Base-by-base conservation (phyloP, 805 yeast genomes). In the Sungouiella thailandica region DNA sequence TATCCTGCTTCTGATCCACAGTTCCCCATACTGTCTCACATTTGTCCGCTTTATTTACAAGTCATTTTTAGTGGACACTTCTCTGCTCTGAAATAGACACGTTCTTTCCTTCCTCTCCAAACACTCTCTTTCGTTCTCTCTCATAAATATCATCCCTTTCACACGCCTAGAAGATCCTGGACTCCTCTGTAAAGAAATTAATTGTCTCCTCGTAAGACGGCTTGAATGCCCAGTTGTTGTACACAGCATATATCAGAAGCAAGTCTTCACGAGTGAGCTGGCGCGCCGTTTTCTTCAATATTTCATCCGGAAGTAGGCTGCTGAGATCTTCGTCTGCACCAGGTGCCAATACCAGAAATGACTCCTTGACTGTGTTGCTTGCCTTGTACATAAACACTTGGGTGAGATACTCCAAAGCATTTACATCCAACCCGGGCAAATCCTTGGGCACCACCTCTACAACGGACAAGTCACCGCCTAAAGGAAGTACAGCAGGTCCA, bases 151-250 rank as follows among this genome's bases (percentile, higher is more conserved):
- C n/a, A n/a, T n/a, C n/a, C n/a, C n/a, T n/a, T n/a, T n/a, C n/a
- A n/a, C n/a, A n/a, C n/a, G n/a, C n/a, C 13, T 24, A 44, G 22
- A 38, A 43, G 15, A 27, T 31, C 13, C 50, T 35, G 4, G 41
- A 37, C 16, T 46, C 50, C 12, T 46, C 50, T 10, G 44, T 25
- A 19, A 43, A 34, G 31, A 46, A 41, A 13, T 23, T 42, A 13
- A 46, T 11, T 3, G 50, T 46, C 24, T 46, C 50, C 16, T 43
- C 46, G 28, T 31, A 36, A 60, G 53, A 36, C 61, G 95, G 97
- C 55, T 80, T 87, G 65, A 88, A 90, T 0, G 97, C 93, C 97
- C 97, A 90, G 10, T 59, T 49, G 26, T 65, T 68, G 51, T 81
- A 86, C 2, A 60, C 65, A 3, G 71, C 57, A 7, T 78, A 65